phyloP scores from a whole-genome alignment of 306 rosid genomes.

The Cucurbita pepo region DNA sequence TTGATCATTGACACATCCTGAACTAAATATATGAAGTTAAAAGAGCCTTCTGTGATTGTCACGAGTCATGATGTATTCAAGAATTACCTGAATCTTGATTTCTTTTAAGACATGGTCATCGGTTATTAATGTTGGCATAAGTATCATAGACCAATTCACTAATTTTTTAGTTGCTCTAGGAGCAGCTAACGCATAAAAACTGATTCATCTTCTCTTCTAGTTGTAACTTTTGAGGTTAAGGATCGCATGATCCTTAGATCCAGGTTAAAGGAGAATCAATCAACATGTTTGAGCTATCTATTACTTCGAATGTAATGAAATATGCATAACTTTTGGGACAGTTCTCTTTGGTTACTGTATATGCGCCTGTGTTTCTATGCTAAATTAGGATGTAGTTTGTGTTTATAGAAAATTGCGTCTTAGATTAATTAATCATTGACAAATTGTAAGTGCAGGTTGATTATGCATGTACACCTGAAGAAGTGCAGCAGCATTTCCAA shows the following conservation, averaged over 20 bases:
- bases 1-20: background rate
- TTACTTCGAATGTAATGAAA: background rate
- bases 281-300: background rate
- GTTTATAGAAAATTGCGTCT: conserved; percentile 1
- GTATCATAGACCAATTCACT: background rate
- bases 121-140: background rate
- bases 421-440: conserved; percentile 10
- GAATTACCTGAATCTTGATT: background rate
- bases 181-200: background rate
- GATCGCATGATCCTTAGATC: background rate
- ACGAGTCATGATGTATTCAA: background rate
- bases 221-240: background rate
- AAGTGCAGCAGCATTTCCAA: conserved; percentile 94
- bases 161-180: background rate
- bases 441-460: conserved; percentile 54
- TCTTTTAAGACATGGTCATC: background rate
- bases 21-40: background rate
- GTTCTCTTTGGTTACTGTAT: background rate
- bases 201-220: background rate
- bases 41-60: background rate
- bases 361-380: background rate
- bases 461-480: conserved; percentile 97
- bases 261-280: background rate
- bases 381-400: background rate
- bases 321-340: background rate